Evolutionary conservation across 2,329 filamentous ascomycete species (phyloP).

Genomic region (Coniella lustricola): DNA sequence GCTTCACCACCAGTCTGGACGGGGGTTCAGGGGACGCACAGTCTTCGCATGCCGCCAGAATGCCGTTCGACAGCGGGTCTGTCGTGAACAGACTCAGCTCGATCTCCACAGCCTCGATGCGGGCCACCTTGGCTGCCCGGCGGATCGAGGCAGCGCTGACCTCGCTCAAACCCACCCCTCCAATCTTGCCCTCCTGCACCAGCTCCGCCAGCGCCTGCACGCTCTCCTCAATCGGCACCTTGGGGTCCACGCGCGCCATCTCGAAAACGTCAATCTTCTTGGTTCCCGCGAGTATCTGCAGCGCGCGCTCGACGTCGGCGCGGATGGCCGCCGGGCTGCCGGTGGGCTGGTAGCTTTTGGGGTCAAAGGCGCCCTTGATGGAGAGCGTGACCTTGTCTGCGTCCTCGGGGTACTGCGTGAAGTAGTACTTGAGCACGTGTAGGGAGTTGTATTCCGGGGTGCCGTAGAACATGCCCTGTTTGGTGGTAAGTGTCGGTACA

Average conservation of each 20-base stretch:
- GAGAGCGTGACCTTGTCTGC: conserved; percentile 46
- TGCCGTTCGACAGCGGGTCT: conserved; percentile 29
- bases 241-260: conserved; percentile 33
- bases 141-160: conserved; percentile 35
- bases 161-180: conserved; percentile 36
- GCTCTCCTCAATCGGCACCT: conserved; percentile 39
- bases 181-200: conserved; percentile 36
- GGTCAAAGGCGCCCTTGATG: conserved; percentile 44
- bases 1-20: conserved; percentile 23
- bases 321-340: conserved; percentile 41
- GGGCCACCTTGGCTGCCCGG: conserved; percentile 29
- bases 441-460: conserved; percentile 42
- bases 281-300: conserved; percentile 33
- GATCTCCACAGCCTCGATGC: conserved; percentile 39
- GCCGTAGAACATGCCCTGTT: conserved; percentile 39
- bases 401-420: conserved; percentile 47
- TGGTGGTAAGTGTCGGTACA: background rate
- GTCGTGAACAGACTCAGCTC: conserved; percentile 35
- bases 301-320: conserved; percentile 48
- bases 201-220: conserved; percentile 28
- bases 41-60: conserved; percentile 47
- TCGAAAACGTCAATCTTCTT: conserved; percentile 47
- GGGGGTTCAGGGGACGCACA: conserved; percentile 53
- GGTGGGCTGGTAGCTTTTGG: conserved; percentile 29
- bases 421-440: conserved; percentile 47